Conservation (phyloP, 2,329 filamentous ascomycete species). For the Malbranchea zuffiana region DNA sequence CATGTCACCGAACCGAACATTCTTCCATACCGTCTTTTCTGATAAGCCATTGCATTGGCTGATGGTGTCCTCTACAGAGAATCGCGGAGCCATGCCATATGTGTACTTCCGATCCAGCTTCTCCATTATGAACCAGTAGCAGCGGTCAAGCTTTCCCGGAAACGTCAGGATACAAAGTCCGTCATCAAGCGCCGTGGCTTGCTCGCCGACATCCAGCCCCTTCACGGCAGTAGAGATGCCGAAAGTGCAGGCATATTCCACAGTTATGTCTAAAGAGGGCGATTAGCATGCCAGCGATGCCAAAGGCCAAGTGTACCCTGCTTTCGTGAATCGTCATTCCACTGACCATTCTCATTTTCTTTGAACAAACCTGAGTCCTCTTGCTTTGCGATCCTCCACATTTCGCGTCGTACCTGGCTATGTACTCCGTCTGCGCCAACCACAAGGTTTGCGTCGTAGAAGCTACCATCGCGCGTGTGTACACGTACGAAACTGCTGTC, state of each 20-base stretch:
- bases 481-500: conserved; percentile 22
- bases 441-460: conserved; percentile 28
- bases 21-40: not conserved
- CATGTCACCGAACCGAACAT: conserved; percentile 5
- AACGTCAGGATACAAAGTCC: not conserved
- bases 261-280: too few relatives aligned
- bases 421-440: conserved; percentile 37
- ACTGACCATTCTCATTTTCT: not conserved
- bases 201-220: not conserved
- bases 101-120: not conserved
- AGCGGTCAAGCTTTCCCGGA: too few relatives aligned
- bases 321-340: not conserved
- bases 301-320: not conserved
- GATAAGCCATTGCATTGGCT: conserved; percentile 3
- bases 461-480: conserved; percentile 25
- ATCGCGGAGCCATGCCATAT: not conserved
- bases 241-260: not conserved
- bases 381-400: conserved; percentile 18
- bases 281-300: too few relatives aligned
- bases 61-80: too few relatives aligned
- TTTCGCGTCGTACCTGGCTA: conserved; percentile 28
- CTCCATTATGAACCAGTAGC: too few relatives aligned
- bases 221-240: not conserved
- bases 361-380: conserved; percentile 1
- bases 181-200: not conserved